Evolutionary conservation across 2,329 filamentous ascomycete genomes (phyloP), one percentile per base, ranked within the genome.

Genomic region (Fusarium nelsonii): DNA sequence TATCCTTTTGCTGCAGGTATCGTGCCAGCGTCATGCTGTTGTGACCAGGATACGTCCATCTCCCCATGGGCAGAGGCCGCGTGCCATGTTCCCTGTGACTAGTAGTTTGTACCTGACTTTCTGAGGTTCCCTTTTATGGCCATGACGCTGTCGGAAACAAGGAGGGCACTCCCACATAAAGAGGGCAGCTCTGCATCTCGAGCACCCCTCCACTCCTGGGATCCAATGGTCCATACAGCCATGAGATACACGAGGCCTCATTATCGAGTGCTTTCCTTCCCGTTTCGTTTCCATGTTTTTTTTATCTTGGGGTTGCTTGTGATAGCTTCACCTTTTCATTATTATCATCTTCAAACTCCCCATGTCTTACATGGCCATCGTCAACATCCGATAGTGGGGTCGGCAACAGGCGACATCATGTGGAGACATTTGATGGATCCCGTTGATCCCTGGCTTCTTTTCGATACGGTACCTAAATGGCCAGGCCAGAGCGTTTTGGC

Each of bases 351-450:
- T n/a, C 6, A 41, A 56, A 20, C 45, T 52, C 54, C 50, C 41
- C 56, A 45, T 65, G 61, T 71, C 66, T 68, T 73, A 68, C 62
- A 68, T 63, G 58, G 57, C 52, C 50, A 66, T 58, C 64, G 45
- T 58, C 71, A 75, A 72, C 73, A 75, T 75, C 65, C 68, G 73
- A 75, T 72, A 72, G 73, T 75, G 73, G 73, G 71, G 73, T 71
- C 68, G 68, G 65, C 45, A 75, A 73, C 73, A 75, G 73, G 71
- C 71, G 70, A 75, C 70, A 58, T 57, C 52, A 30, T 68, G 73
- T 75, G 73, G 73, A 71, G 61, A 61, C 67, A 51, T 33, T 45
- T 30, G 43, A 72, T 64, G 67, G 70, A 72, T 61, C 67, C 71
- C 54, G 63, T 69, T 54, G 53, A 70, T 70, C 66, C 62, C 62